phyloP scores from a whole-genome alignment of 352 stramenopile species.

The Phytopythium boreale region DNA sequence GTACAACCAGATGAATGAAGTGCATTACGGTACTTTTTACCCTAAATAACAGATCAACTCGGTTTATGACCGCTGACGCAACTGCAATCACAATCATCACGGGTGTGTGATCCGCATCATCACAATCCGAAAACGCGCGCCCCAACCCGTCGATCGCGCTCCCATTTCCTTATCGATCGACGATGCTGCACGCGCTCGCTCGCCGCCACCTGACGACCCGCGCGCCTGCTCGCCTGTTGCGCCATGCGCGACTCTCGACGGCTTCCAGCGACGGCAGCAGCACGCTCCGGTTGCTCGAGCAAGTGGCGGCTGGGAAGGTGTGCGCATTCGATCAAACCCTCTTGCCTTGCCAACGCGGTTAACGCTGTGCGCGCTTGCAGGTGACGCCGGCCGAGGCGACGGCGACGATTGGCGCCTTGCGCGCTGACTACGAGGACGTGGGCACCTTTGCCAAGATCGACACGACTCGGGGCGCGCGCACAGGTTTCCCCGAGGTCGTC shows the following conservation, averaged over 20 bases:
- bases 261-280: background rate
- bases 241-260: background rate
- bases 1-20: background rate
- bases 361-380: slow-evolving; percentile 4
- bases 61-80: background rate
- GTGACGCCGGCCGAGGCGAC: slow-evolving; percentile 25
- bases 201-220: background rate
- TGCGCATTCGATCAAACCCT: background rate
- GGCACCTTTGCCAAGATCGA: slow-evolving; percentile 85
- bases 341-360: background rate
- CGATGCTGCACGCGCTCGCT: background rate
- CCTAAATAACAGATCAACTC: no score
- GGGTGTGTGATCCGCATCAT: no score
- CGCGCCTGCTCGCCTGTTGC: background rate
- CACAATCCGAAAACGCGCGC: no score
- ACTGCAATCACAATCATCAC: slow-evolving; percentile 9
- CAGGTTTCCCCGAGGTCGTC: slow-evolving; percentile 94
- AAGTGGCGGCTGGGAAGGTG: slow-evolving; percentile 2
- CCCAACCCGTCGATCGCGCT: no score
- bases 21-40: background rate
- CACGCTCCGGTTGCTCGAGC: background rate
- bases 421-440: slow-evolving; percentile 48
- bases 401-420: slow-evolving; percentile 22
- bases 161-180: background rate
- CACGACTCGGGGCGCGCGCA: slow-evolving; percentile 80